Evolutionary conservation across 164 flowering plant genomes (phyloP), one percentile per base, ranked within the genome.

Genomic region (grape (Vitis vinifera)): DNA sequence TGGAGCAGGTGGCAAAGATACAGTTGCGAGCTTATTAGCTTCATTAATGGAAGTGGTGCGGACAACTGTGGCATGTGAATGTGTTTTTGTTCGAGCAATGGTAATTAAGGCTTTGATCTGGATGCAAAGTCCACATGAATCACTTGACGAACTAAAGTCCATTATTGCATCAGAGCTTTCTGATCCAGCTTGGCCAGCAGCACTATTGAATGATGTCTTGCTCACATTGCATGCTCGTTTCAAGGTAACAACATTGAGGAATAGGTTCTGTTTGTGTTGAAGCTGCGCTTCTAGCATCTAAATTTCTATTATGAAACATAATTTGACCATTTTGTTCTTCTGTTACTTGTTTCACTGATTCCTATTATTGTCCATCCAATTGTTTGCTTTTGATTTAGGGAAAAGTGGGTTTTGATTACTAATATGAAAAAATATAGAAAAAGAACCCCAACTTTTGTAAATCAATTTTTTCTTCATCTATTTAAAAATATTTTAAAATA

Each of bases 121-220:
- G 99, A 96, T 96, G 99, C 98, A 96, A 85, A 89, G 97, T 78
- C 97, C 99, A 31, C 71, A 87, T 77, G 99, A 96, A 76, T 87
- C 97, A 13, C 87, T 96, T 79, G 97, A 90, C 73, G 98, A 96
- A 79, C 78, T 96, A 29, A 85, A 85, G 73, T 92, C 97, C 59
- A 96, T 96, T 68, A 96, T 96, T 81, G 99, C 99, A 17, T 91
- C 98, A 49, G 99, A 96, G 89, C 95, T 96, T 44, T 93, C 99
- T 64, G 99, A 96, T 87, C 99, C 99, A 72, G 89, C 91, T 49
- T 96, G 99, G 99, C 91, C 99, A 30, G 90, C 99, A 30, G 69
- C 97, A 59, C 73, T 93, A 23, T 77, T 96, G 77, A 96, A 96
- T 89, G 99, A 96, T 78, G 77, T 96, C 67, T 83, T 96, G 81